Conservation (phyloP, 768 basidiomycete genomes). For the Pleurotus citrinopileatus region DNA sequence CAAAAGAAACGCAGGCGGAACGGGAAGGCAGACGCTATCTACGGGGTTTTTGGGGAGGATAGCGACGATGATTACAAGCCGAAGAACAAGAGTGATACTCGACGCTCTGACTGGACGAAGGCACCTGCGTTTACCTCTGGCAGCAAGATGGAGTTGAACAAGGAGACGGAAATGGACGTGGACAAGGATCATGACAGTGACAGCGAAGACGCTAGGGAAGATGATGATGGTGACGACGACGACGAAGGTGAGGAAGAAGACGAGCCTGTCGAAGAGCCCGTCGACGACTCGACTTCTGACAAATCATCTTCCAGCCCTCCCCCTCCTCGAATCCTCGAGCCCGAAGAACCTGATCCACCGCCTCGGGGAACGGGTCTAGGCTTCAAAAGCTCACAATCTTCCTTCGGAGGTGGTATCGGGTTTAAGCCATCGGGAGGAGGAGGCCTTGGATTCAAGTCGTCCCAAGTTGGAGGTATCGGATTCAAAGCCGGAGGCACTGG, state of each 20-base stretch:
- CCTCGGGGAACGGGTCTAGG: slow-evolving; percentile 48
- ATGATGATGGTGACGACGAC: slow-evolving; percentile 29
- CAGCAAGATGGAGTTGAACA: slow-evolving; percentile 45
- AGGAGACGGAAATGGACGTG: slow-evolving; percentile 29
- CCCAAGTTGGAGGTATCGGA: background rate
- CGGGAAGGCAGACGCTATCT: slow-evolving; percentile 70
- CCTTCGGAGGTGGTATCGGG: slow-evolving; percentile 21
- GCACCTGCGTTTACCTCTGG: slow-evolving; percentile 73
- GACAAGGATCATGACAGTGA: slow-evolving; percentile 15
- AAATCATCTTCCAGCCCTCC: slow-evolving; percentile 50
- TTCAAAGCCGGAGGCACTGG: background rate
- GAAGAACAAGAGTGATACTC: slow-evolving; percentile 25
- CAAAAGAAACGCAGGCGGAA: slow-evolving; percentile 60
- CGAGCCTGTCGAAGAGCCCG: slow-evolving; percentile 31
- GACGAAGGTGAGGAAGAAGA: slow-evolving; percentile 36
- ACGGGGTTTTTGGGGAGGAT: slow-evolving; percentile 73
- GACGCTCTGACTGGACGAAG: slow-evolving; percentile 66
- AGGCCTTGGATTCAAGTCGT: slow-evolving; percentile 10
- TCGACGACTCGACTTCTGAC: slow-evolving; percentile 39
- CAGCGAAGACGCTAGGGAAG: slow-evolving; percentile 23
- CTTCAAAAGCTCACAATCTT: slow-evolving; percentile 19
- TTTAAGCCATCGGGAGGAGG: slow-evolving; percentile 23
- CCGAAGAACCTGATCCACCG: slow-evolving; percentile 37
- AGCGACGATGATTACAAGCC: slow-evolving; percentile 57
- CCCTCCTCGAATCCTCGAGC: slow-evolving; percentile 51